phyloP scores from a whole-genome alignment of 306 rosid genomes.

The Erythrophleum fordii region DNA sequence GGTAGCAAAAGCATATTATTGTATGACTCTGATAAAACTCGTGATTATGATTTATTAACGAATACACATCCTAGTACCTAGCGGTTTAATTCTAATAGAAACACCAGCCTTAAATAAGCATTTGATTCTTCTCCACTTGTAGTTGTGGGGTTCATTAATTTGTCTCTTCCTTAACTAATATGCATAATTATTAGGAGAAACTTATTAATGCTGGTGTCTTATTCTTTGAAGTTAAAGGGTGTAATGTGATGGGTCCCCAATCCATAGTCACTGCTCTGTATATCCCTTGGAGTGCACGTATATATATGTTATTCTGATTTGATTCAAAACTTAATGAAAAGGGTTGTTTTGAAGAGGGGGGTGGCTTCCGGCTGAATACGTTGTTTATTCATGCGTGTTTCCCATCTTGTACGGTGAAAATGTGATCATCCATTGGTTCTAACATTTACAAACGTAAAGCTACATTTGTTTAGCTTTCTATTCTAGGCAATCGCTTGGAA shows the following conservation, averaged over 20 bases:
- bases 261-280: not conserved
- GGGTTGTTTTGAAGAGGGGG: not conserved
- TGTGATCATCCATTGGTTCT: not conserved
- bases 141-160: not conserved
- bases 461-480: not conserved
- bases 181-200: not conserved
- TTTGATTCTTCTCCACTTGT: slow-evolving; percentile 1
- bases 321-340: not conserved
- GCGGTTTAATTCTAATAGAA: not conserved
- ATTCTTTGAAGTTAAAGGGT: slow-evolving; percentile 22
- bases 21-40: not conserved
- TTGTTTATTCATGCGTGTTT: not conserved
- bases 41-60: not conserved
- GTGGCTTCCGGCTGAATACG: not conserved
- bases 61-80: not conserved
- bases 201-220: slow-evolving; percentile 8
- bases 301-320: not conserved
- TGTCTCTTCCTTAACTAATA: not conserved
- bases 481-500: not conserved
- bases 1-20: not conserved
- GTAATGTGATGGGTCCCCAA: not conserved
- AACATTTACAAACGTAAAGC: not conserved
- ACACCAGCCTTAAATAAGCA: not conserved
- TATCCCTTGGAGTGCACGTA: slow-evolving; percentile 47
- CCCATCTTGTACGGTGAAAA: not conserved